A percentile compares a stretch with the other conserved stretches of the same genome.
Conservation (phyloP, 78 protist genomes). For the Chrysochromulina tobinii region DNA sequence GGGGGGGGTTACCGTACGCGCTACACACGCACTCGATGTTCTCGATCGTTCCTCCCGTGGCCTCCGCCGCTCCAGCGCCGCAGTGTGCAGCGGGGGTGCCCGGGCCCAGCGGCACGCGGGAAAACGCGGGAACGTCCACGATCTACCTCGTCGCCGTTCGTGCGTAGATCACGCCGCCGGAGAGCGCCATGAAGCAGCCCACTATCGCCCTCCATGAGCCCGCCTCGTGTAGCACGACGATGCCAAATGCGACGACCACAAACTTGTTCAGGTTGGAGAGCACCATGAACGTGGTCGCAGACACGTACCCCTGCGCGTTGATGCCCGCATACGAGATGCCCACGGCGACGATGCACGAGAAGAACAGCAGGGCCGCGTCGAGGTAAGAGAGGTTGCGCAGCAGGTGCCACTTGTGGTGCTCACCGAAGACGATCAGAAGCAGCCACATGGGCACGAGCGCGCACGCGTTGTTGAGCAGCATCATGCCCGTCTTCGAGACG, state of each 20-base stretch:
- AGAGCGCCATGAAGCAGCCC: background rate
- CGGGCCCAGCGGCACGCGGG: too few species aligned
- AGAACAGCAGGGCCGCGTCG: background rate
- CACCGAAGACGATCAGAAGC: background rate
- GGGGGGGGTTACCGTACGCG: too few species aligned
- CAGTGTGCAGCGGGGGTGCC: too few species aligned
- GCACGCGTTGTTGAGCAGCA: conserved; percentile 13
- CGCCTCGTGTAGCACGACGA: background rate
- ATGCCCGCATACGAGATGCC: background rate
- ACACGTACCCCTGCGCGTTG: background rate
- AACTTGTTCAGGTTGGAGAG: background rate
- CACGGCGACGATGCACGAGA: background rate
- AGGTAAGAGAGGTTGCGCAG: background rate
- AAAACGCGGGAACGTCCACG: too few species aligned
- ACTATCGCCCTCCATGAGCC: background rate
- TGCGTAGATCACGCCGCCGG: background rate
- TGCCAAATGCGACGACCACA: background rate
- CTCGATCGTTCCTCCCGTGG: too few species aligned
- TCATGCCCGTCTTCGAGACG: background rate
- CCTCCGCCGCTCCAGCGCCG: too few species aligned
- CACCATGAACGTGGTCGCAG: conserved; percentile 24
- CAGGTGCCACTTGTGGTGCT: background rate
- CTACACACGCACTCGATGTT: too few species aligned
- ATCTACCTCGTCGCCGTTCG: background rate
- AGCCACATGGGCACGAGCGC: background rate